Conservation (phyloP, 2,329 filamentous ascomycete genomes). For the Alternaria atra region DNA sequence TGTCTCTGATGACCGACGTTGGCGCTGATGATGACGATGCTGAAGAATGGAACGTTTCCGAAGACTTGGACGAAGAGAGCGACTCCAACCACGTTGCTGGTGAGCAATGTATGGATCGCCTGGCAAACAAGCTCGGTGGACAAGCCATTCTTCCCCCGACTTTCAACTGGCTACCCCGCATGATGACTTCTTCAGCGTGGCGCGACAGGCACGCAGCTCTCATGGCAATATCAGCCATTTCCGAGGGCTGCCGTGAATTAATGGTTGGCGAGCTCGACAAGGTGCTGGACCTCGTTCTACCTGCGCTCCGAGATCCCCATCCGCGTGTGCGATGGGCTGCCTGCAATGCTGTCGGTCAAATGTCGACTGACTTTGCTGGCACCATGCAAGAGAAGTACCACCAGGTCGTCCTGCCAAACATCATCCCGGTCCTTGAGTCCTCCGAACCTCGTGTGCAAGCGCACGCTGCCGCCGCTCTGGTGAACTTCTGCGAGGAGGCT, state of each 20-base stretch:
- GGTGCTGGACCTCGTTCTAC: slow-evolving; percentile 93
- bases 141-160: slow-evolving; percentile 89
- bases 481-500: slow-evolving; percentile 99
- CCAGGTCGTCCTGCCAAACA: slow-evolving; percentile 83
- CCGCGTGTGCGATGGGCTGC: slow-evolving; percentile 96
- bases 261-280: slow-evolving; percentile 96
- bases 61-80: slow-evolving; percentile 97
- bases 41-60: slow-evolving; percentile 88
- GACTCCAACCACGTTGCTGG: slow-evolving; percentile 97
- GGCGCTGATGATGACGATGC: slow-evolving; percentile 95
- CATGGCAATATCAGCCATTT: slow-evolving; percentile 99
- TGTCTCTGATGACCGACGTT: slow-evolving; percentile 98
- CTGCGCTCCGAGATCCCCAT: slow-evolving; percentile 87
- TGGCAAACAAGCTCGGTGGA: slow-evolving; percentile 98
- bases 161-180: slow-evolving; percentile 95
- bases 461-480: slow-evolving; percentile 94
- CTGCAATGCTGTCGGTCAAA: slow-evolving; percentile 98
- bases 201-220: slow-evolving; percentile 93
- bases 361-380: slow-evolving; percentile 98
- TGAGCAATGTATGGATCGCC: slow-evolving; percentile 96
- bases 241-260: slow-evolving; percentile 92
- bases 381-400: slow-evolving; percentile 98
- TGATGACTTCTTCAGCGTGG: slow-evolving; percentile 97
- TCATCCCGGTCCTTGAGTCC: slow-evolving; percentile 90
- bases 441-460: slow-evolving; percentile 94